These are phyloP conservation scores for Mucor saturninus DNA, from an alignment of 371 early-diverging fungal species.

Conservation along the genomic window DNA sequence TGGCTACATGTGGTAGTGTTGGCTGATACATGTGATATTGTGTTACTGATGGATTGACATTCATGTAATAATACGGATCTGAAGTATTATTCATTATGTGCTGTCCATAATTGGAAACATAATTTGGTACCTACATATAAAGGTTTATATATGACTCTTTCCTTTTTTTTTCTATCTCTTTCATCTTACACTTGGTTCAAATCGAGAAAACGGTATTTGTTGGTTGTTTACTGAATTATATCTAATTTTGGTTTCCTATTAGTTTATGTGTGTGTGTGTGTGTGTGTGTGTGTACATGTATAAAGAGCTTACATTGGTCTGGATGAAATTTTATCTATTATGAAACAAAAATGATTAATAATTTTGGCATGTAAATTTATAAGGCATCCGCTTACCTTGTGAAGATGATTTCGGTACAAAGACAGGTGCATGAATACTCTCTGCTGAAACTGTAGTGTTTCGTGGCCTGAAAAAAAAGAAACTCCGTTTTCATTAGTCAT, in stretches of 20 bases:
- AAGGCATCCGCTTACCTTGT: constrained; percentile 11
- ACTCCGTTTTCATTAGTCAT: neutral
- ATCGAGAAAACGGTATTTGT: neutral
- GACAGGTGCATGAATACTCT: constrained; percentile 66
- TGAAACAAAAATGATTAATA: neutral
- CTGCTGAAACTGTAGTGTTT: constrained; percentile 53
- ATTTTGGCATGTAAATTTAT: neutral
- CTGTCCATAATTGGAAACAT: constrained; percentile 3
- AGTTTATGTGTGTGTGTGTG: no score
- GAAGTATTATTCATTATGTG: neutral
- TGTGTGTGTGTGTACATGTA: no score
- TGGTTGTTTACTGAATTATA: no score
- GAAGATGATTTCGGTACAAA: constrained; percentile 64
- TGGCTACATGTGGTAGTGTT: constrained; percentile 73
- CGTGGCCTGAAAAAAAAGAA: neutral
- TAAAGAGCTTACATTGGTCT: constrained; percentile 6
- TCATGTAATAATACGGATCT: constrained; percentile 45
- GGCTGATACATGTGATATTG: constrained; percentile 81
- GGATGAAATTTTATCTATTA: constrained; percentile 2
- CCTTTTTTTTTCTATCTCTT: neutral
- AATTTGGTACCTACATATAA: neutral
- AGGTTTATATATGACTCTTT: neutral
- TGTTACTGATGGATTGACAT: constrained; percentile 28
- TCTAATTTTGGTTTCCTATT: no score
- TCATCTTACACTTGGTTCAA: no score